Evolutionary conservation across 129 eudicot species (phyloP), one percentile per base, ranked within the genome.

Genomic region (Kitagawia praeruptora): DNA sequence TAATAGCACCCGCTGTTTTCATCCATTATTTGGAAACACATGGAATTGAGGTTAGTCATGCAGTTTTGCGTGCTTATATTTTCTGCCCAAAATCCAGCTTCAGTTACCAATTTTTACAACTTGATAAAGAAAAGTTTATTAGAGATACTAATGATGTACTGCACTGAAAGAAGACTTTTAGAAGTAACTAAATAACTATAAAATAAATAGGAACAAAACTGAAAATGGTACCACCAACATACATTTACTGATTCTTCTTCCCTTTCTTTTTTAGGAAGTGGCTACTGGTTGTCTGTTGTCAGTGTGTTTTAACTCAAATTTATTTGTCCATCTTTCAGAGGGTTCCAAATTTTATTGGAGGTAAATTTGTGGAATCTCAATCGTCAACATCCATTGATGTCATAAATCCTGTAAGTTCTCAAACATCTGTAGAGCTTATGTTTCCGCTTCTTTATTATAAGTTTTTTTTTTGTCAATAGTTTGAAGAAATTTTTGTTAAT

Each of bases 291-390:
- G 71, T 64, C 71, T 27, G 37, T 64, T 31, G 34, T 64, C 13
- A 28, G 71, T 64, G 40, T 64, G 18, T 64, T 64, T 19, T 64
- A 27, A 64, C 5, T 64, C 10, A 31, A 64, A 28, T 64, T 64
- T 64, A 28, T 31, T 70, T 16, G 25, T 38, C 73, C 45, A 38
- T 72, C 51, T 72, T 42, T 72, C 86, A 89, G 92, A 84, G 85
- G 84, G 85, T 86, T 72, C 90, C 92, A 11, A 81, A 81, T 75
- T 84, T 89, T 40, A 84, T 89, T 64, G 87, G 92, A 58, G 92
- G 92, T 48, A 84, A 80, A 51, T 86, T 86, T 72, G 82, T 82
- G 54, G 90, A 89, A 42, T 89, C 92, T 18, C 78, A 70, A 47
- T 81, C 90, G 21, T 78, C 85, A 8, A 87, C 84, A 44, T 46